Conservation (phyloP, 768 basidiomycete species). For the Lentinula raphanica region DNA sequence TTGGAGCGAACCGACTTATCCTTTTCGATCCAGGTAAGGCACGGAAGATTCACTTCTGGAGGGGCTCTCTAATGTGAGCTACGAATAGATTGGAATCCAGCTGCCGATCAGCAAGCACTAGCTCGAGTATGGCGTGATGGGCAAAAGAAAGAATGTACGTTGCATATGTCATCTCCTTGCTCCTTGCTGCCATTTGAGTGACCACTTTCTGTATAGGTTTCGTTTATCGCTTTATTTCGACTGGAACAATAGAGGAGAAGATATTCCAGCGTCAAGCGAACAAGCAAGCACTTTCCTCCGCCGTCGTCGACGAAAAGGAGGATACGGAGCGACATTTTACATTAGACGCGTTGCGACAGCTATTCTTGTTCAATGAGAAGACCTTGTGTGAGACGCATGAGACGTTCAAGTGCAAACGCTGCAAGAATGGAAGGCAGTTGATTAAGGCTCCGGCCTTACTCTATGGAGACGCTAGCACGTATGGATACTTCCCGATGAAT, state of each 20-base stretch:
- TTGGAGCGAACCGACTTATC: slow-evolving; percentile 93
- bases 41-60: not conserved
- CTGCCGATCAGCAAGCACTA: slow-evolving; percentile 95
- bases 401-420: slow-evolving; percentile 94
- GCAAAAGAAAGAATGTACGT: slow-evolving; percentile 97
- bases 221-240: slow-evolving; percentile 96
- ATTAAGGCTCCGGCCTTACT: slow-evolving; percentile 81
- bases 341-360: slow-evolving; percentile 76
- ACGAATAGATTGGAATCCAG: slow-evolving; percentile 91
- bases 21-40: slow-evolving; percentile 83
- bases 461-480: slow-evolving; percentile 98
- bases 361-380: slow-evolving; percentile 86
- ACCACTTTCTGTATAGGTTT: slow-evolving; percentile 54
- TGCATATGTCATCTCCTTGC: not conserved
- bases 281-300: slow-evolving; percentile 94
- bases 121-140: slow-evolving; percentile 99
- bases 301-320: slow-evolving; percentile 97
- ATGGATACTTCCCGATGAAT: slow-evolving; percentile 24
- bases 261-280: slow-evolving; percentile 97
- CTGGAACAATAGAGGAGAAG: slow-evolving; percentile 97
- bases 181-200: not conserved
- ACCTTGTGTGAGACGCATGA: slow-evolving; percentile 94
- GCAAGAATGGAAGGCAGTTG: slow-evolving; percentile 78
- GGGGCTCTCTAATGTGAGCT: too few species aligned
- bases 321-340: slow-evolving; percentile 95